phyloP scores from a whole-genome alignment of 768 basidiomycete species.

The Leucocoprinus leucothites region DNA sequence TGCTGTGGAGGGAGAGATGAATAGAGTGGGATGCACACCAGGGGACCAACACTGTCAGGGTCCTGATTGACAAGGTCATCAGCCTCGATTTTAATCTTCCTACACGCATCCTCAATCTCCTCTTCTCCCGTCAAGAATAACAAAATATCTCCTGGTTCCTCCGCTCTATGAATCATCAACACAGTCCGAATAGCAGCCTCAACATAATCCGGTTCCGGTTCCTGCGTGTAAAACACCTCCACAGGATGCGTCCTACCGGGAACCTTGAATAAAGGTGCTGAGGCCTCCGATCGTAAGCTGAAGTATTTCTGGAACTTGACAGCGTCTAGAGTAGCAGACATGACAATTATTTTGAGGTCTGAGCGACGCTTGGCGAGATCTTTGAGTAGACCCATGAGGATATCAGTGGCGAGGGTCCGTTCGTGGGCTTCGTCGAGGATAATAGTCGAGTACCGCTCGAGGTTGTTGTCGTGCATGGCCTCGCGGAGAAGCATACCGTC shows the following conservation, averaged over 20 bases:
- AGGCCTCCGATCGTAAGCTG: slow-evolving; percentile 37
- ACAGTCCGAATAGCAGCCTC: slow-evolving; percentile 96
- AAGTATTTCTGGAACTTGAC: slow-evolving; percentile 98
- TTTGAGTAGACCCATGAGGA: slow-evolving; percentile 97
- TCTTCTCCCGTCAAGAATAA: slow-evolving; percentile 98
- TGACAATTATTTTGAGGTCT: slow-evolving; percentile 96
- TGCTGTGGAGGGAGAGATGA: slow-evolving; percentile 92
- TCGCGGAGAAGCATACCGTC: slow-evolving; percentile 99
- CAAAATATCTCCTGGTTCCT: slow-evolving; percentile 89
- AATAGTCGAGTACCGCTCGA: slow-evolving; percentile 92
- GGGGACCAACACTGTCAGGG: slow-evolving; percentile 75
- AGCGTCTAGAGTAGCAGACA: slow-evolving; percentile 97
- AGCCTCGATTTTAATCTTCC: slow-evolving; percentile 88
- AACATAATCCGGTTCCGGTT: slow-evolving; percentile 93
- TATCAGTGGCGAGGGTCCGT: slow-evolving; percentile 95
- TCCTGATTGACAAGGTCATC: slow-evolving; percentile 77
- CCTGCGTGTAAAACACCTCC: slow-evolving; percentile 91
- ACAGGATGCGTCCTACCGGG: slow-evolving; percentile 94
- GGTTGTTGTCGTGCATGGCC: slow-evolving; percentile 93
- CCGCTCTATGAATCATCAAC: slow-evolving; percentile 94
- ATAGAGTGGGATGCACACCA: slow-evolving; percentile 90
- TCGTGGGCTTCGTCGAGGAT: slow-evolving; percentile 99
- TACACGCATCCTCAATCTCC: slow-evolving; percentile 95
- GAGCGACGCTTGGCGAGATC: slow-evolving; percentile 70
- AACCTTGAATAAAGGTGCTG: slow-evolving; percentile 84